These are phyloP conservation scores for Astrothelium subdiscretum DNA, from an alignment of 495 filamentous ascomycete species.

Conservation along the genomic window DNA sequence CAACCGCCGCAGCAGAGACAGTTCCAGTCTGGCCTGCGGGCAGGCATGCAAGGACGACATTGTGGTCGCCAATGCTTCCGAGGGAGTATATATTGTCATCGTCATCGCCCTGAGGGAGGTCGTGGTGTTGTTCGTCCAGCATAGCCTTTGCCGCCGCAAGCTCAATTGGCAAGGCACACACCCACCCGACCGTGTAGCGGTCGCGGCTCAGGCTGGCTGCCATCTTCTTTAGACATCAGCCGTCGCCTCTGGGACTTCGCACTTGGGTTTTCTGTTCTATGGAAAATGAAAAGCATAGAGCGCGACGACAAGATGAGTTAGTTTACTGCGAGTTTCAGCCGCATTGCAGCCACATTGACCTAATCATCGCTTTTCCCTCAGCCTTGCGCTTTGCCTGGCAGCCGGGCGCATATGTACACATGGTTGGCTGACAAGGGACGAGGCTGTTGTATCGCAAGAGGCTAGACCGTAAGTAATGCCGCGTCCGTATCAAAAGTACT, in stretches of 20 bases:
- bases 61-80: constrained; percentile 28
- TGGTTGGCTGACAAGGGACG: background rate
- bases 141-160: constrained; percentile 34
- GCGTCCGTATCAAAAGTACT: too few species aligned
- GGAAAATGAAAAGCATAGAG: background rate
- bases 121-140: constrained; percentile 36
- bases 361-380: background rate
- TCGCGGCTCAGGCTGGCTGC: background rate
- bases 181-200: constrained; percentile 39
- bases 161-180: constrained; percentile 37
- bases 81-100: constrained; percentile 29
- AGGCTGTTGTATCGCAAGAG: background rate
- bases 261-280: background rate
- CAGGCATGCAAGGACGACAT: constrained; percentile 36
- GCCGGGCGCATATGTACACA: background rate
- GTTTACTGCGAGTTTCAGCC: background rate
- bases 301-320: background rate
- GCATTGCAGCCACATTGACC: background rate
- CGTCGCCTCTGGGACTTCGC: background rate
- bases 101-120: constrained; percentile 9
- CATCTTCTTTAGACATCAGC: background rate
- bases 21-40: constrained; percentile 26
- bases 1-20: constrained; percentile 23
- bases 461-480: background rate
- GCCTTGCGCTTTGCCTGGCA: background rate